These are phyloP conservation scores for Ogataea trehaloabstinens DNA, from an alignment of 805 yeast genomes.

Conservation along the genomic window DNA sequence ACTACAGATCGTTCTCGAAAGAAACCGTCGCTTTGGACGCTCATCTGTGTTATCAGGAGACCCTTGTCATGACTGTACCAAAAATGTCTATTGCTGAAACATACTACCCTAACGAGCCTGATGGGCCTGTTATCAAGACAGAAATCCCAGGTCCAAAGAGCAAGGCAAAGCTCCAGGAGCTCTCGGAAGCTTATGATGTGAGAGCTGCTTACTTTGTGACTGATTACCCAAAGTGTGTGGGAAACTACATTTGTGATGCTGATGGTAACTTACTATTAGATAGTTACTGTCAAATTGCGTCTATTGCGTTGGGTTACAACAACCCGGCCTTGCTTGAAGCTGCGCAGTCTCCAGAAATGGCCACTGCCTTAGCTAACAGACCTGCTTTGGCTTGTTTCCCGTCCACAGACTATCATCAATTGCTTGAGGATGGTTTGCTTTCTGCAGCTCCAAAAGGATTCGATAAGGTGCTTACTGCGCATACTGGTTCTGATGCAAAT, in stretches of 20 bases:
- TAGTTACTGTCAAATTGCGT: slow-evolving; percentile 70
- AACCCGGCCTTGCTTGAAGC: slow-evolving; percentile 59
- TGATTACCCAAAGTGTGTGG: slow-evolving; percentile 60
- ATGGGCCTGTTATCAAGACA: slow-evolving; percentile 42
- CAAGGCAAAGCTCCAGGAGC: slow-evolving; percentile 34
- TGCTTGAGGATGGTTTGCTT: slow-evolving; percentile 46
- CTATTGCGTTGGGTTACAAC: slow-evolving; percentile 69
- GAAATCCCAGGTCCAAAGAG: slow-evolving; percentile 49
- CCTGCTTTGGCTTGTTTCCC: slow-evolving; percentile 71
- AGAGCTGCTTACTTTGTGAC: slow-evolving; percentile 63
- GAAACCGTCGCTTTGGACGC: too few species aligned
- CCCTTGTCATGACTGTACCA: too few species aligned
- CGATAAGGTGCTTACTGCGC: slow-evolving; percentile 59
- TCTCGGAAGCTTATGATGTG: slow-evolving; percentile 53
- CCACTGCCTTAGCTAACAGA: slow-evolving; percentile 62
- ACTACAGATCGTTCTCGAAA: too few species aligned
- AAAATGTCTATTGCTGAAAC: slow-evolving; percentile 26
- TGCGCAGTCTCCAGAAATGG: slow-evolving; percentile 61
- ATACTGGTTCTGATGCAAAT: slow-evolving; percentile 68
- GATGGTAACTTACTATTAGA: slow-evolving; percentile 63
- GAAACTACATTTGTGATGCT: slow-evolving; percentile 65
- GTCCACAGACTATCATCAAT: slow-evolving; percentile 48
- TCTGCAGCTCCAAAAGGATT: slow-evolving; percentile 67
- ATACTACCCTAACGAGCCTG: slow-evolving; percentile 49
- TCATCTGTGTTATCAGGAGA: too few species aligned